Evolutionary conservation across 2,329 filamentous ascomycete species (phyloP).

Genomic region (Kalaharituber pfeilii): DNA sequence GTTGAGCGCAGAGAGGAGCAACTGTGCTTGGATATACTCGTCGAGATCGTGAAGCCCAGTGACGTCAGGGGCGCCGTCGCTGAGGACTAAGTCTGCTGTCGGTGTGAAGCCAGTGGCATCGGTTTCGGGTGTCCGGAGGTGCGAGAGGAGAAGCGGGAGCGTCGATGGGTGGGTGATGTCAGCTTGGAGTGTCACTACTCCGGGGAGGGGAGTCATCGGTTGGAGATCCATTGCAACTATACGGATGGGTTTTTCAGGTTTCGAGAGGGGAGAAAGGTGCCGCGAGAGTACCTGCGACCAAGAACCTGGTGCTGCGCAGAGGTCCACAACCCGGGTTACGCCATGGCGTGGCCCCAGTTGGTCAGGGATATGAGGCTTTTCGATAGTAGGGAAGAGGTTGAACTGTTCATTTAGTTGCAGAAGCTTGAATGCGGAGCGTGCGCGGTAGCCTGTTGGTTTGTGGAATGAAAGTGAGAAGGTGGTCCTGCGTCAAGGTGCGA

Average conservation of each 20-base stretch:
- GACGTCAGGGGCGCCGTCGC: constrained; percentile 88
- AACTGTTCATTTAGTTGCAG: constrained; percentile 94
- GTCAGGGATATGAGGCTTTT: neutral
- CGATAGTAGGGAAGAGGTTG: constrained; percentile 55
- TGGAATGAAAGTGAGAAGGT: no score
- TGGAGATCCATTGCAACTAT: constrained; percentile 94
- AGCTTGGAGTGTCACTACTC: constrained; percentile 78
- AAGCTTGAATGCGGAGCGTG: constrained; percentile 89
- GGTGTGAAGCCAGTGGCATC: constrained; percentile 29
- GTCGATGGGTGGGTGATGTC: constrained; percentile 97
- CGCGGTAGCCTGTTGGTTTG: constrained; percentile 52
- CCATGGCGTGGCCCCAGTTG: constrained; percentile 39
- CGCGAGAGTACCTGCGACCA: constrained; percentile 96
- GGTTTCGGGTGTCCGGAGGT: constrained; percentile 33
- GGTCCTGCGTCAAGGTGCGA: no score
- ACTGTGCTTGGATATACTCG: constrained; percentile 92
- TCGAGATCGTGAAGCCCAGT: constrained; percentile 93
- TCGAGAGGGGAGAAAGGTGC: constrained; percentile 61
- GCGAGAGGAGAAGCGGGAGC: constrained; percentile 69
- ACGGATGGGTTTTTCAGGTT: constrained; percentile 49
- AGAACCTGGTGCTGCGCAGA: constrained; percentile 87
- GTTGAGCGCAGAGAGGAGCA: constrained; percentile 86
- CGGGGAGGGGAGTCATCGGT: constrained; percentile 82
- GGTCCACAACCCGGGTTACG: constrained; percentile 67
- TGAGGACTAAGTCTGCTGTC: constrained; percentile 82